These are phyloP conservation scores for Saccharomyces hybrid DNA, from an alignment of 1,139 yeast species.

Conservation along the genomic window DNA sequence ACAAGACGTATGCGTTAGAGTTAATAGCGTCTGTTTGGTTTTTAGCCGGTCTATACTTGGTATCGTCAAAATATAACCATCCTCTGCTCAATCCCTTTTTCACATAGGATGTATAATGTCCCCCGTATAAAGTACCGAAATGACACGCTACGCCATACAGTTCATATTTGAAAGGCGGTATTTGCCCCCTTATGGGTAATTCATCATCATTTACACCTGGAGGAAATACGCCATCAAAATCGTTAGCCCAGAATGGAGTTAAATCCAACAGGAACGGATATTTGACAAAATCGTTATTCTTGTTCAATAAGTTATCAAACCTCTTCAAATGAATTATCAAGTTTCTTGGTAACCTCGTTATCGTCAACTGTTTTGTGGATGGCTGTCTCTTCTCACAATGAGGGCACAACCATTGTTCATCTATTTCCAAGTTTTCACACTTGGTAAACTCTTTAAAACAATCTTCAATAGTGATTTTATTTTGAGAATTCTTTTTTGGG, in stretches of 20 bases:
- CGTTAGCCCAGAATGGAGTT: slow-evolving; percentile 72
- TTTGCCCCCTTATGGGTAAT: slow-evolving; percentile 66
- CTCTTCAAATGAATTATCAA: slow-evolving; percentile 74
- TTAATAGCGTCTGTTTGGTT: slow-evolving; percentile 28
- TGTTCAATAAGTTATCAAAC: slow-evolving; percentile 42
- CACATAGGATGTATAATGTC: slow-evolving; percentile 87
- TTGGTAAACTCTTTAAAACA: slow-evolving; percentile 67
- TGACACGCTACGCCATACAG: slow-evolving; percentile 87
- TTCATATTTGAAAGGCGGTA: slow-evolving; percentile 70
- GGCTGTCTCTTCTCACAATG: slow-evolving; percentile 59
- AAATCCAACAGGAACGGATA: slow-evolving; percentile 50
- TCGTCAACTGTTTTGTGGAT: slow-evolving; percentile 59
- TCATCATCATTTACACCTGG: slow-evolving; percentile 31
- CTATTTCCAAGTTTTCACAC: slow-evolving; percentile 62
- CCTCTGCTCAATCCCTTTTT: slow-evolving; percentile 46
- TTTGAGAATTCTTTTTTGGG: slow-evolving; percentile 32
- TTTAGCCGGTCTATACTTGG: slow-evolving; percentile 23
- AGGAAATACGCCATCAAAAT: slow-evolving; percentile 32
- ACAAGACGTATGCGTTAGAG: slow-evolving; percentile 66
- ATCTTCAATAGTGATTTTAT: slow-evolving; percentile 36
- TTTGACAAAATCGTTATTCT: slow-evolving; percentile 32
- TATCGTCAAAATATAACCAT: slow-evolving; percentile 32
- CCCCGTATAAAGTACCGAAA: slow-evolving; percentile 71
- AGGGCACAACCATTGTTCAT: slow-evolving; percentile 89
- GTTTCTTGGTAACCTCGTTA: slow-evolving; percentile 65